phyloP scores from a whole-genome alignment of 108 stramenopile species.

The Cyclotella kingstonii region DNA sequence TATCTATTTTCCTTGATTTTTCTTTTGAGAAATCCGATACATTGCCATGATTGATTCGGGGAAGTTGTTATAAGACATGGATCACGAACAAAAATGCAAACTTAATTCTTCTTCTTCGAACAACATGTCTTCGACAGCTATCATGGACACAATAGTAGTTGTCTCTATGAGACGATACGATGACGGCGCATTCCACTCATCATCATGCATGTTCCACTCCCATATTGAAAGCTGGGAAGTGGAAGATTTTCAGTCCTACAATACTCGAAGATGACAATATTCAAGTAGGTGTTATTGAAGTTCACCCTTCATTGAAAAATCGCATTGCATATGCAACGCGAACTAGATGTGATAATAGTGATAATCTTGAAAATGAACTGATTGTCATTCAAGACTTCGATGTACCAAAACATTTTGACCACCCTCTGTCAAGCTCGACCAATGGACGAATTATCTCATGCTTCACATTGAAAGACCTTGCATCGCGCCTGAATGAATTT shows the following conservation, averaged over 20 bases:
- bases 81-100: too few species aligned
- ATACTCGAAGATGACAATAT: slow-evolving; percentile 5
- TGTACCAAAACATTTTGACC: neutral
- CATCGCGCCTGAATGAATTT: slow-evolving; percentile 2
- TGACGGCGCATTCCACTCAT: slow-evolving; percentile 2
- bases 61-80: too few species aligned
- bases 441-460: slow-evolving; percentile 1
- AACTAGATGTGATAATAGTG: slow-evolving; percentile 6
- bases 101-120: too few species aligned
- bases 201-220: neutral
- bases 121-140: too few species aligned
- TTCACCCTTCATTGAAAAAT: slow-evolving; percentile 25
- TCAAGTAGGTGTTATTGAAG: slow-evolving; percentile 27
- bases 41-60: too few species aligned
- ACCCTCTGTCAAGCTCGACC: neutral
- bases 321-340: slow-evolving; percentile 34
- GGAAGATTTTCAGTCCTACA: neutral
- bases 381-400: slow-evolving; percentile 36
- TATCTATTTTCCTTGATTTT: too few species aligned
- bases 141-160: too few species aligned
- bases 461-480: slow-evolving; percentile 25
- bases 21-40: too few species aligned
- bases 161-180: too few species aligned
- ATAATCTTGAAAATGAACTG: slow-evolving; percentile 16
- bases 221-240: neutral